Evolutionary conservation across 345 rosid species (phyloP).

Genomic region (Eucalyptus pauciflora): DNA sequence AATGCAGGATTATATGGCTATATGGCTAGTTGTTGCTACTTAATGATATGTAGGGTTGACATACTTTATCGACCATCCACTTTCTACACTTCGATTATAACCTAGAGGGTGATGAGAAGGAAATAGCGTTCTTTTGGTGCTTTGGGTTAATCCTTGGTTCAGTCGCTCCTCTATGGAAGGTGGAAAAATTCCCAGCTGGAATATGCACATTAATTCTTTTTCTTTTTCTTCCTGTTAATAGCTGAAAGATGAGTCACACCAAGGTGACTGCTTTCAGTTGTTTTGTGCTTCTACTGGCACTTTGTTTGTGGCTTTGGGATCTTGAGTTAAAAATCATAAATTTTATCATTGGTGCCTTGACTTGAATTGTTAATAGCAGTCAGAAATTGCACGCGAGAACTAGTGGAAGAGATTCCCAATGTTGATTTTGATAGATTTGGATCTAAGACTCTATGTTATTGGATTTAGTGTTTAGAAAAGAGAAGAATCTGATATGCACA

Average conservation of each 20-base stretch:
- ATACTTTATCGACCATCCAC: not conserved
- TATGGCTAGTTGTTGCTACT: not conserved
- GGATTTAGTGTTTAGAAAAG: not conserved
- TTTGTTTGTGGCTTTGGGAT: not conserved
- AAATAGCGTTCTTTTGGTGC: not conserved
- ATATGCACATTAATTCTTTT: not conserved
- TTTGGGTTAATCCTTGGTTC: not conserved
- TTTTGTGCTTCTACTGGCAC: not conserved
- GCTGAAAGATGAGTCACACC: not conserved
- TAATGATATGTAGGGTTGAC: not conserved
- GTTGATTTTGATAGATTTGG: not conserved
- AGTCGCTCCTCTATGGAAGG: not conserved
- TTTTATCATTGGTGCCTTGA: not conserved
- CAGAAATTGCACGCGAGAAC: not conserved
- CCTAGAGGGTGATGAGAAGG: not conserved
- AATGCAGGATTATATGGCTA: not conserved
- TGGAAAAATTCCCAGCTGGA: not conserved
- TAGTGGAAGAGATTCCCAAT: not conserved
- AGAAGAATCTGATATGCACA: not conserved
- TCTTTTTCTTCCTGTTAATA: not conserved
- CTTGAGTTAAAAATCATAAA: not conserved
- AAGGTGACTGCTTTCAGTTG: not conserved
- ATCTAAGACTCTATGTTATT: not conserved
- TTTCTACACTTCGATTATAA: not conserved
- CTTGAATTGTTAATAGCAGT: not conserved